Evolutionary conservation across 2,329 filamentous ascomycete genomes (phyloP).

Genomic region (Xylogone sp.): DNA sequence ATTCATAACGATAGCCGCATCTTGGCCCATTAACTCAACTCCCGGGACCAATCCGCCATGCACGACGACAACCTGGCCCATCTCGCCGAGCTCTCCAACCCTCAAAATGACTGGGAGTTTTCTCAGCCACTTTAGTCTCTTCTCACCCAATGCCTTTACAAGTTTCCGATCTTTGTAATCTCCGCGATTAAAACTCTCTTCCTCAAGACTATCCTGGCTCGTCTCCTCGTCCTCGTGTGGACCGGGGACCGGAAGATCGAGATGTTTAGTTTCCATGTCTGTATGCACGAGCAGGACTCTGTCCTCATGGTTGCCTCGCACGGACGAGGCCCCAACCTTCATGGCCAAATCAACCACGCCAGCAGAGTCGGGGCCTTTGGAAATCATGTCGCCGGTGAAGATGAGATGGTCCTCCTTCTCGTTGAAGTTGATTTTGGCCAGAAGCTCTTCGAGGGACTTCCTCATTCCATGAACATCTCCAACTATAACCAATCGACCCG

Average conservation of each 20-base stretch:
- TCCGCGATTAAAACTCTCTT: slow-evolving; percentile 20
- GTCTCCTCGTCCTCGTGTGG: slow-evolving; percentile 25
- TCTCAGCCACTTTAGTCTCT: slow-evolving; percentile 67
- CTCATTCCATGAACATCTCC: slow-evolving; percentile 93
- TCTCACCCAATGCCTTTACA: slow-evolving; percentile 25
- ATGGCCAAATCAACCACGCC: slow-evolving; percentile 77
- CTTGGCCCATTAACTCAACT: slow-evolving; percentile 62
- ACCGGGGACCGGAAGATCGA: slow-evolving; percentile 17
- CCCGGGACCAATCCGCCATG: slow-evolving; percentile 84
- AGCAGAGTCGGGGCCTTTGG: slow-evolving; percentile 79
- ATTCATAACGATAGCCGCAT: slow-evolving; percentile 84
- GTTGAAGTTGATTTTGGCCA: slow-evolving; percentile 64
- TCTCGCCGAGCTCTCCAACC: slow-evolving; percentile 56
- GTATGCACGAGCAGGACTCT: slow-evolving; percentile 66
- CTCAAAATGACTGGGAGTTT: slow-evolving; percentile 74
- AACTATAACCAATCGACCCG: slow-evolving; percentile 69
- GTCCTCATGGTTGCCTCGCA: slow-evolving; percentile 93
- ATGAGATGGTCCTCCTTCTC: slow-evolving; percentile 67
- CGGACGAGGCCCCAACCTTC: slow-evolving; percentile 69
- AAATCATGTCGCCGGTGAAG: slow-evolving; percentile 74
- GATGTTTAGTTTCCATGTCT: slow-evolving; percentile 28
- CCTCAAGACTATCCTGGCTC: slow-evolving; percentile 18
- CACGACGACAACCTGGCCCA: slow-evolving; percentile 69
- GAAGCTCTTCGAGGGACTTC: slow-evolving; percentile 58
- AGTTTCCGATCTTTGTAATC: slow-evolving; percentile 25